Evolutionary conservation across 1,284 basidiomycete genomes (phyloP).

Genomic region (Mrakiaceae sp.): DNA sequence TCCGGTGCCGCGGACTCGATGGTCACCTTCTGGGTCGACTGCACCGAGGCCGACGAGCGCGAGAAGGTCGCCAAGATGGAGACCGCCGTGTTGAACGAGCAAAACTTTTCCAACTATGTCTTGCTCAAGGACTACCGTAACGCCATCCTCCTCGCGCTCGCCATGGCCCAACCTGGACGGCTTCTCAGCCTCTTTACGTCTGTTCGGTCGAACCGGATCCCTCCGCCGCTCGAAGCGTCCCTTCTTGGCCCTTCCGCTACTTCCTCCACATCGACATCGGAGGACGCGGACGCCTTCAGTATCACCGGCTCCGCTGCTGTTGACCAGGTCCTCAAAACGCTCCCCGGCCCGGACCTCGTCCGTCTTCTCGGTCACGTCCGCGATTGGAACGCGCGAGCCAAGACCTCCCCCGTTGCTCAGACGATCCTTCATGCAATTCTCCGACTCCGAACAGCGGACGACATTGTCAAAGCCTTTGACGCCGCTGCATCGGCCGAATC

Average conservation of each 20-base stretch:
- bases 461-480: constrained; percentile 58
- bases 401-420: constrained; percentile 79
- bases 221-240: constrained; percentile 1
- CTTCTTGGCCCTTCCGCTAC: constrained; percentile 1
- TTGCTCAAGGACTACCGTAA: constrained; percentile 77
- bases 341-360: constrained; percentile 61
- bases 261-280: not conserved
- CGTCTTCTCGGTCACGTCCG: constrained; percentile 71
- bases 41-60: constrained; percentile 63
- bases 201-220: constrained; percentile 31
- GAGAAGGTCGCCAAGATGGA: constrained; percentile 61
- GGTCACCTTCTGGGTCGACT: constrained; percentile 89
- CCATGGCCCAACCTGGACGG: constrained; percentile 85
- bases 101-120: constrained; percentile 88
- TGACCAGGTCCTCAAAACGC: constrained; percentile 66
- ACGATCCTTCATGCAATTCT: constrained; percentile 70
- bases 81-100: constrained; percentile 69
- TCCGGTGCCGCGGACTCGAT: constrained; percentile 91
- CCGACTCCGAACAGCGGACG: constrained; percentile 58
- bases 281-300: constrained; percentile 25
- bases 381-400: constrained; percentile 87
- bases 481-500: constrained; percentile 22
- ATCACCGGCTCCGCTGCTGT: constrained; percentile 59
- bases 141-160: constrained; percentile 80
- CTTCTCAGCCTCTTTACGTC: constrained; percentile 68